A percentile compares a stretch with the other conserved stretches of the same genome.
Conservation (phyloP, 495 filamentous ascomycete genomes). For the Cenococcum geophilum region DNA sequence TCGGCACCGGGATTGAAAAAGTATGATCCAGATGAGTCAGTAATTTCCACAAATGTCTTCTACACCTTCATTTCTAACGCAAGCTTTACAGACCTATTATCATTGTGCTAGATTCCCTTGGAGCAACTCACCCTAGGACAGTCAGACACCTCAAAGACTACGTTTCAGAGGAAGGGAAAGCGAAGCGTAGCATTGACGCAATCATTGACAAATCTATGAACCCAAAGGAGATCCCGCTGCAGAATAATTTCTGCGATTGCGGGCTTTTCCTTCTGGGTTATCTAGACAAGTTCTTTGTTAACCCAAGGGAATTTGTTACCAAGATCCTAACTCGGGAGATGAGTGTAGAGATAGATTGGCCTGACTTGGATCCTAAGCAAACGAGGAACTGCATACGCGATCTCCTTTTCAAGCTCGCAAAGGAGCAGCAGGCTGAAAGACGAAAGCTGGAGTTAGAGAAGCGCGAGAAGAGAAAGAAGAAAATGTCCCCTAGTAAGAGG, state of each 20-base stretch:
- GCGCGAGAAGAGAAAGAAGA: slow-evolving; percentile 28
- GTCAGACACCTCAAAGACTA: slow-evolving; percentile 68
- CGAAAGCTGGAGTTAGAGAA: slow-evolving; percentile 47
- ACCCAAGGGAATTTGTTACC: slow-evolving; percentile 60
- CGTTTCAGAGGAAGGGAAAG: slow-evolving; percentile 61
- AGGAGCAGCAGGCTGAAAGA: slow-evolving; percentile 14
- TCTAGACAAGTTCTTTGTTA: slow-evolving; percentile 65
- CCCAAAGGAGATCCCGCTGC: slow-evolving; percentile 64
- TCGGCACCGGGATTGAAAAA: slow-evolving; percentile 18
- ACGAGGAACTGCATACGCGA: slow-evolving; percentile 51
- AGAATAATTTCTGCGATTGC: slow-evolving; percentile 83
- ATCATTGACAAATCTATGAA: slow-evolving; percentile 55
- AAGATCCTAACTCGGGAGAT: slow-evolving; percentile 49
- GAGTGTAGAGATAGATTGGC: slow-evolving; percentile 48
- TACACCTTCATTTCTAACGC: background rate
- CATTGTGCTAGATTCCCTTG: slow-evolving; percentile 84
- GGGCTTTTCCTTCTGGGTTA: slow-evolving; percentile 82
- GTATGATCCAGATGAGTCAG: slow-evolving; percentile 24
- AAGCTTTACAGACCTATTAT: slow-evolving; percentile 55
- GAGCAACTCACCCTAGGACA: slow-evolving; percentile 52
- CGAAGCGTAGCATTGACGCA: slow-evolving; percentile 60
- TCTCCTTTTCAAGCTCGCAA: slow-evolving; percentile 36
- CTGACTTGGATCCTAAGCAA: slow-evolving; percentile 45
- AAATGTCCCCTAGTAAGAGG: slow-evolving; percentile 10
- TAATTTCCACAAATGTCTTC: background rate